Base-by-base conservation (phyloP, 1,284 basidiomycete genomes). In the Rugosomyces carneus region DNA sequence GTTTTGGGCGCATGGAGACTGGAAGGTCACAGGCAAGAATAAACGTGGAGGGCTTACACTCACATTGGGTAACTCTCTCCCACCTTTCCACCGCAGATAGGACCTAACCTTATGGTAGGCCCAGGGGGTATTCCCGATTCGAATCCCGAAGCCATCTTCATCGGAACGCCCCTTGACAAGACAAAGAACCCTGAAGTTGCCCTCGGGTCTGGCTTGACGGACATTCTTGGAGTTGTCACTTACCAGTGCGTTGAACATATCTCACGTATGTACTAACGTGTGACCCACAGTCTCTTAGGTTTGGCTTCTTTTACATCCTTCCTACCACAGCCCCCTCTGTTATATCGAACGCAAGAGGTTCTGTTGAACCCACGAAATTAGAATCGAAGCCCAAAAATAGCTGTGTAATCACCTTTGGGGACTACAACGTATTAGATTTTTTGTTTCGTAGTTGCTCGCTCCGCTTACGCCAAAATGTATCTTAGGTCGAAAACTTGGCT, bases 1-100 rank as follows among this genome's bases (percentile, higher is more conserved):
- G 39, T 69, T 81, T 37, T 83, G 78, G 78, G 75, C 77, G 0
- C 67, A 75, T 46, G 80, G 79, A 11, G 66, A 72, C 47, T 82
- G 79, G 78, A 65, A 69, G 2, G 72, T 75, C 3, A 74, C 75
- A 7, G 78, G 80, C 0, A 67, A 72, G 58, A 84, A 82, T 56
- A 56, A 60, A 19, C 71, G 79, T 20, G 81, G 81, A 16, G 81
- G 81, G 1, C 56, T 83, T 31, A 76, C 71, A 1, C 63, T 81
- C 19, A 75, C 69, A 3, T 67, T 72, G 37, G 72, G 76, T 73
- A 57, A n/a, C 5, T n/a, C 13, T 18, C 10, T 41, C 31, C 11
- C 36, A 15, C 32, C 5, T 15, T 18, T 37, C 35, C 6, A 37
- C 10, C 37, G 2, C 21, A 40, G 31, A 8, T 36, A 24, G 20